Evolutionary conservation across 768 basidiomycete species (phyloP), one percentile per base, ranked within the genome.

Genomic region (Hysterangium stoloniferum): DNA sequence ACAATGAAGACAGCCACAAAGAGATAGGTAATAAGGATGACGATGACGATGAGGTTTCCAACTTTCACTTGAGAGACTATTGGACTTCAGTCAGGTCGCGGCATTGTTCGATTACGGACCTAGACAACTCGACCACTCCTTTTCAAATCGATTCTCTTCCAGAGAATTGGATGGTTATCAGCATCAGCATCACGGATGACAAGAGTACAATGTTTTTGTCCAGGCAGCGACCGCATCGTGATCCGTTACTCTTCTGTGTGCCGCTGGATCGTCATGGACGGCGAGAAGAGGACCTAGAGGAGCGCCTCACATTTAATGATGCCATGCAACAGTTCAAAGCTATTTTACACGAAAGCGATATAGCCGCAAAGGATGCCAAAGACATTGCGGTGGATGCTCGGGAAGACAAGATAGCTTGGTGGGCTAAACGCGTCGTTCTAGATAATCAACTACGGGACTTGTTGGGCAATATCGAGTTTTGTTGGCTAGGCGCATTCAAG

Each of bases 401-500:
- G 37, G 76, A 77, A 27, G 87, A 79, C 1, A 73, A 82, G 54
- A 70, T 74, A 0, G 75, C 71, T 1, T 98, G 96, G 96, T 99
- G 96, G 96, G 80, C 78, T 31, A 76, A 82, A 46, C 74, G 96
- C 3, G 67, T 70, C 20, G 76, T 73, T 19, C 72, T 98, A n/a
- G 93, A 98, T 59, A 71, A 70, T 41, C 76, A 91, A 20, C 62
- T 99, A 59, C 71, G 78, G 51, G 78, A 79, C 27, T 65, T 99
- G 5, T 63, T 96, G 29, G 79, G 80, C 56, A 90, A 84, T 56
- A 82, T 99, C 37, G 96, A 98, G 63, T 93, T 88, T 58, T 92
- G 87, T 61, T 98, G 96, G 96, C 73, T 99, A 2, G 95, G 96
- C 1, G 92, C 86, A 19, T 97, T 96, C 78, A 98, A 97, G 81